A percentile compares a stretch with the other conserved stretches of the same genome.
Conservation (phyloP, 2,329 filamentous ascomycete genomes). For the Trichophaea hybrida region DNA sequence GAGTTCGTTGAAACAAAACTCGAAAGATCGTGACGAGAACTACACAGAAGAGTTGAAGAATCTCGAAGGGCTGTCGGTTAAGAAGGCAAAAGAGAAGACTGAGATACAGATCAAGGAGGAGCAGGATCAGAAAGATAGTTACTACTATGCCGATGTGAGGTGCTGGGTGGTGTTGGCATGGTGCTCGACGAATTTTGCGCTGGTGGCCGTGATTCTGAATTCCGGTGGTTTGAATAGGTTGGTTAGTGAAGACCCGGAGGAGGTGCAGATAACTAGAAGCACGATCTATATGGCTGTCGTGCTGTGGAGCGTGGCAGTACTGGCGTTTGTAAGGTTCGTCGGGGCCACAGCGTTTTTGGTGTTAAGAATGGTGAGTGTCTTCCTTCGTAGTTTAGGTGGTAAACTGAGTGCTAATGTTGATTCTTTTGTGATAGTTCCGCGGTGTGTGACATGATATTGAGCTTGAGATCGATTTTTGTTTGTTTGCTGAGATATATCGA, state of each 20-base stretch:
- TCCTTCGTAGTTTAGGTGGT: background rate
- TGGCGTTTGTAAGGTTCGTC: slow-evolving; percentile 77
- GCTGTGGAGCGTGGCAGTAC: slow-evolving; percentile 70
- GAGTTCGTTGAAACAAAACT: slow-evolving; percentile 81
- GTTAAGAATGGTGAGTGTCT: slow-evolving; percentile 58
- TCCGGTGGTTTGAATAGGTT: slow-evolving; percentile 71
- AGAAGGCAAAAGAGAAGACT: slow-evolving; percentile 38
- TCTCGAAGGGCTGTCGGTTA: slow-evolving; percentile 75
- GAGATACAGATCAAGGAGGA: slow-evolving; percentile 31
- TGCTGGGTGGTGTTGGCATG: slow-evolving; percentile 89
- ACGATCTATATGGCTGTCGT: slow-evolving; percentile 83
- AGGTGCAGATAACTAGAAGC: slow-evolving; percentile 51
- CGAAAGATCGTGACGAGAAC: slow-evolving; percentile 92
- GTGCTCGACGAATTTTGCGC: slow-evolving; percentile 83
- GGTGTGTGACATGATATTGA: background rate
- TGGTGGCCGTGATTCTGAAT: slow-evolving; percentile 82
- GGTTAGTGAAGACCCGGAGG: slow-evolving; percentile 53
- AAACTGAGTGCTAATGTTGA: background rate
- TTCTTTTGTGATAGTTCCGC: background rate
- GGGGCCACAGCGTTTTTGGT: slow-evolving; percentile 87
- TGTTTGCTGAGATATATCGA: no score
- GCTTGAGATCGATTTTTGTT: no score
- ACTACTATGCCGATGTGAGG: slow-evolving; percentile 93
- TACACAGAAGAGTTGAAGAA: slow-evolving; percentile 73
- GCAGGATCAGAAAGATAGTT: slow-evolving; percentile 64